Evolutionary conservation across 129 eudicot species (phyloP), one percentile per base, ranked within the genome.

Genomic region (Flaveria sonorensis): DNA sequence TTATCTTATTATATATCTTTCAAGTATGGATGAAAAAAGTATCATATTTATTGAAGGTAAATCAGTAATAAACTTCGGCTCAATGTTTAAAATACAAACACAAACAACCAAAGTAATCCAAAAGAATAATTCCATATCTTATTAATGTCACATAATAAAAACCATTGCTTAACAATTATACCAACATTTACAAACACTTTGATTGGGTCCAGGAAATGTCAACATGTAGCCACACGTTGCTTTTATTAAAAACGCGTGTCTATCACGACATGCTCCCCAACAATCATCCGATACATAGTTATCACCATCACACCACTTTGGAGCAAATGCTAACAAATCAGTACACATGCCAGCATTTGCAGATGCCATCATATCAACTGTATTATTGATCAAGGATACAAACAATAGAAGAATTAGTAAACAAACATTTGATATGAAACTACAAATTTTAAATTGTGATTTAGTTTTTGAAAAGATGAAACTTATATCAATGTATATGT

Each of bases 101-200:
- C 62, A 18, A 9, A 45, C 26, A 60, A 60, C 36, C 66, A 60
- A 60, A 23, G 2, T 23, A 23, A 21, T 12, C 36, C 24, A 10
- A 60, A 23, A 21, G 7, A 21, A 2, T 10, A 60, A 60, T 12
- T 23, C 11, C 39, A 60, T 10, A 10, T 11, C 4, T 61, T 26
- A 13, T 61, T 24, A 26, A 24, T 1, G 26, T 61, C 67, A 12
- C 18, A 0, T 5, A 26, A 52, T 15, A 72, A 30, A 71, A 71
- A 71, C n/a, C 1, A 71, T 71, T 4, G 2, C 52, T 53, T 72
- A 53, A 55, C 76, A 53, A 10, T 18, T 11, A 53, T 72, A 72
- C 66, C 65, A 59, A 74, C 78, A 74, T 61, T 42, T 60, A 74
- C 70, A 74, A 43, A 46, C 78, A 3, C 16, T 57, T 14, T 74